Percentiles rank a stretch among this genome's conserved stretches.
phyloP scores from a whole-genome alignment of 106 monocot genomes.

The Apostasia shenzhenica region DNA sequence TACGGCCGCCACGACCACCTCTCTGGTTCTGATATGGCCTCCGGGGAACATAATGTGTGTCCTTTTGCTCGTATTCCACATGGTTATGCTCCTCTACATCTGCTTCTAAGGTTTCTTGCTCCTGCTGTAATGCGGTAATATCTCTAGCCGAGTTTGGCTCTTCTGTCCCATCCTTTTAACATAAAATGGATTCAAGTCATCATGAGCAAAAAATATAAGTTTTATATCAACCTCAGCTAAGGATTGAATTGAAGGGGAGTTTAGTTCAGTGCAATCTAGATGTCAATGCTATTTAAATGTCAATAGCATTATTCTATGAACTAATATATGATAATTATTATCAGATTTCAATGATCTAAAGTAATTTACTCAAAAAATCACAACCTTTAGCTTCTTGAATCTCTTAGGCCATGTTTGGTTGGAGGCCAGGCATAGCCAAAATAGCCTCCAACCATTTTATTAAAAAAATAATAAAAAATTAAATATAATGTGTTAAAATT shows the following conservation, averaged over 20 bases:
- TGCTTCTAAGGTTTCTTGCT: slow-evolving; percentile 21
- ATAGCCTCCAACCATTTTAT: no score
- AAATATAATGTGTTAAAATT: no score
- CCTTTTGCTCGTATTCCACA: slow-evolving; percentile 18
- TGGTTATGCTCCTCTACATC: slow-evolving; percentile 29
- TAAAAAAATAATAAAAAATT: no score
- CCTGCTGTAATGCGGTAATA: slow-evolving; percentile 4
- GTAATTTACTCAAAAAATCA: no score
- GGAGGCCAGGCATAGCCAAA: no score
- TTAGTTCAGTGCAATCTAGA: neutral
- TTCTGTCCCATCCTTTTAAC: slow-evolving; percentile 29
- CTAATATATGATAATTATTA: no score
- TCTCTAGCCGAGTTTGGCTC: slow-evolving; percentile 10
- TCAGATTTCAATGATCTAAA: no score
- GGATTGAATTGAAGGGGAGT: no score
- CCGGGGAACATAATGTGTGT: slow-evolving; percentile 20
- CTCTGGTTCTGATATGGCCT: slow-evolving; percentile 36
- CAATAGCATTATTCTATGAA: no score
- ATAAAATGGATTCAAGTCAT: neutral
- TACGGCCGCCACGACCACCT: slow-evolving; percentile 25
- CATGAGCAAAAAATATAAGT: neutral
- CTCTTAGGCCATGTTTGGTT: no score
- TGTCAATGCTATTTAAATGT: neutral
- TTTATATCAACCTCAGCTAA: neutral
- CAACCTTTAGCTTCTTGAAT: no score